Conservation (phyloP, 2,329 filamentous ascomycete species). For the Ramularia endophylla region DNA sequence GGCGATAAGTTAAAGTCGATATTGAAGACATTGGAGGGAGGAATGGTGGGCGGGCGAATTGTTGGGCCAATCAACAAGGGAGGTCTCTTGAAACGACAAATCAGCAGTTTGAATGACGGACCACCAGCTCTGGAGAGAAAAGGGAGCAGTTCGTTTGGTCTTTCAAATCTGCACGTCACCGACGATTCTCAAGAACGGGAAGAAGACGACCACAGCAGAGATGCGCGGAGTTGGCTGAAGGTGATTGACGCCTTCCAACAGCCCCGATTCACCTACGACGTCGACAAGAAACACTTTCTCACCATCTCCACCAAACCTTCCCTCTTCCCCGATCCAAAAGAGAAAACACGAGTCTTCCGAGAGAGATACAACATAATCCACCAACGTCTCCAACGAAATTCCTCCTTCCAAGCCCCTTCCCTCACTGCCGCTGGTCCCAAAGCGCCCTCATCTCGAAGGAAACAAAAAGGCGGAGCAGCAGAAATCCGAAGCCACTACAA, state of each 20-base stretch:
- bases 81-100: slow-evolving; percentile 51
- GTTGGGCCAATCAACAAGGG: slow-evolving; percentile 44
- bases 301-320: slow-evolving; percentile 41
- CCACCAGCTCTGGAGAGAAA: slow-evolving; percentile 46
- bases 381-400: slow-evolving; percentile 85
- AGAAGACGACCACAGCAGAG: slow-evolving; percentile 54
- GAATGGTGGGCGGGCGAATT: slow-evolving; percentile 79
- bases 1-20: slow-evolving; percentile 67
- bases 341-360: slow-evolving; percentile 80
- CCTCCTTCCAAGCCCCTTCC: slow-evolving; percentile 80
- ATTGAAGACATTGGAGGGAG: slow-evolving; percentile 74
- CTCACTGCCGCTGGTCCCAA: slow-evolving; percentile 51
- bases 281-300: slow-evolving; percentile 85
- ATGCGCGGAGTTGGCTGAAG: slow-evolving; percentile 77
- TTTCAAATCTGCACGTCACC: slow-evolving; percentile 46
- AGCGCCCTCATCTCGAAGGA: slow-evolving; percentile 33
- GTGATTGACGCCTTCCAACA: slow-evolving; percentile 80
- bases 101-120: slow-evolving; percentile 35
- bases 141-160: slow-evolving; percentile 55
- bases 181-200: slow-evolving; percentile 41
- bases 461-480: slow-evolving; percentile 46
- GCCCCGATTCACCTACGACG: slow-evolving; percentile 70
- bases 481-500: slow-evolving; percentile 64
- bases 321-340: slow-evolving; percentile 63
- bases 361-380: slow-evolving; percentile 90